phyloP scores from a whole-genome alignment of 345 rosid species.

The Psidium friedrichsthalianum region DNA sequence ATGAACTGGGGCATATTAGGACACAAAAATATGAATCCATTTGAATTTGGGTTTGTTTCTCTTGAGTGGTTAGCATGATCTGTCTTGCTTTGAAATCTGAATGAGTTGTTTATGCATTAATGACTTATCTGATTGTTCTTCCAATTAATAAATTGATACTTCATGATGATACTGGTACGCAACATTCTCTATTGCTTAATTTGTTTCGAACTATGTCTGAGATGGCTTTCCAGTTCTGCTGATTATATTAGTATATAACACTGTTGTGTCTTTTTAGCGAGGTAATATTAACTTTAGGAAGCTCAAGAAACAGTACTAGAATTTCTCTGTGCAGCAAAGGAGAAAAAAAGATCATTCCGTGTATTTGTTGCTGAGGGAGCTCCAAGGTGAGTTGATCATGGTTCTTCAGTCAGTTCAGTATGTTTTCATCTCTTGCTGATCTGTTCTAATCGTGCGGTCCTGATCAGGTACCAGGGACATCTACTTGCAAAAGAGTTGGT shows the following conservation, averaged over 20 bases:
- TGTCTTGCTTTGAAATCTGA: neutral
- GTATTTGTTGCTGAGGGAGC: slow-evolving; percentile 99
- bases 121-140: neutral
- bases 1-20: neutral
- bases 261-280: slow-evolving; percentile 48
- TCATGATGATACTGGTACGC: neutral
- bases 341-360: slow-evolving; percentile 90
- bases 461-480: slow-evolving; percentile 87
- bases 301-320: slow-evolving; percentile 93
- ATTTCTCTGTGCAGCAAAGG: slow-evolving; percentile 95
- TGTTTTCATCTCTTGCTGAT: neutral
- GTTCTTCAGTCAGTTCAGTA: neutral
- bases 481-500: slow-evolving; percentile 85
- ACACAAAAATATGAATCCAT: neutral
- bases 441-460: neutral
- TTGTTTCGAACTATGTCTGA: neutral
- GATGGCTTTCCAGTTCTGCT: neutral
- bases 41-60: neutral
- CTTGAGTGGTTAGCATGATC: neutral
- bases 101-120: neutral
- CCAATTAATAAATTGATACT: neutral
- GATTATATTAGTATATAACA: neutral
- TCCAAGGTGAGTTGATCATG: slow-evolving; percentile 56
- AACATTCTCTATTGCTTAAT: neutral
- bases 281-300: slow-evolving; percentile 93